Evolutionary conservation across 1,139 yeast genomes (phyloP).

Genomic region (Kodamaea ohmeri): DNA sequence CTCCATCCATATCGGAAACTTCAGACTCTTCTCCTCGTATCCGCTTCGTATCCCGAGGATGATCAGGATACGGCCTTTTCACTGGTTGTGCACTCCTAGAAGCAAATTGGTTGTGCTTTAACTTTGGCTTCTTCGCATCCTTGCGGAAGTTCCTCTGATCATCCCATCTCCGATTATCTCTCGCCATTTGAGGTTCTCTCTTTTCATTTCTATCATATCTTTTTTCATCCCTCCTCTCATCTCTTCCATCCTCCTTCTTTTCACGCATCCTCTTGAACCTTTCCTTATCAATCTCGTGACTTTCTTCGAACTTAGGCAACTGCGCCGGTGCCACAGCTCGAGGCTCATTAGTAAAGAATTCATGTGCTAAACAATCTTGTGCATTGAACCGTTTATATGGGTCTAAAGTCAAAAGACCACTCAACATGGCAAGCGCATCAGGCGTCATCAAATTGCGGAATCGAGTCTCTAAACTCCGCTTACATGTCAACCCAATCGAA

Average conservation of each 20-base stretch:
- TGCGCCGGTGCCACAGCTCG: constrained; percentile 52
- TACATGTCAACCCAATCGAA: constrained; percentile 45
- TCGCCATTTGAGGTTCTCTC: background rate
- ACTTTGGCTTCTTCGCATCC: background rate
- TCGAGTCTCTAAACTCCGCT: constrained; percentile 50
- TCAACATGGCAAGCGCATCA: constrained; percentile 45
- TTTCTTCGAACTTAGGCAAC: constrained; percentile 74
- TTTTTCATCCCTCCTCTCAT: background rate
- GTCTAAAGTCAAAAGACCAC: constrained; percentile 58
- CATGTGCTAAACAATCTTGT: constrained; percentile 66
- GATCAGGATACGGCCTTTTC: constrained; percentile 2
- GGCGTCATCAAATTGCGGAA: constrained; percentile 35
- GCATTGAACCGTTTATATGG: constrained; percentile 78
- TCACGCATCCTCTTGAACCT: constrained; percentile 45
- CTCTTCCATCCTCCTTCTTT: constrained; percentile 1
- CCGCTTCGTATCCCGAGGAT: constrained; percentile 2
- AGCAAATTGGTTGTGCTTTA: background rate
- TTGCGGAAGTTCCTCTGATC: background rate
- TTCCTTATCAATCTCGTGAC: constrained; percentile 84
- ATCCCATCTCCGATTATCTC: background rate
- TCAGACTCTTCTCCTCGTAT: constrained; percentile 25
- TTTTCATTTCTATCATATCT: background rate
- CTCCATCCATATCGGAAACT: constrained; percentile 23
- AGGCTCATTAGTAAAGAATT: constrained; percentile 66
- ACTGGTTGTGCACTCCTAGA: constrained; percentile 6